phyloP scores from a whole-genome alignment of 2,329 filamentous ascomycete species.

The Aschersonia sp. region DNA sequence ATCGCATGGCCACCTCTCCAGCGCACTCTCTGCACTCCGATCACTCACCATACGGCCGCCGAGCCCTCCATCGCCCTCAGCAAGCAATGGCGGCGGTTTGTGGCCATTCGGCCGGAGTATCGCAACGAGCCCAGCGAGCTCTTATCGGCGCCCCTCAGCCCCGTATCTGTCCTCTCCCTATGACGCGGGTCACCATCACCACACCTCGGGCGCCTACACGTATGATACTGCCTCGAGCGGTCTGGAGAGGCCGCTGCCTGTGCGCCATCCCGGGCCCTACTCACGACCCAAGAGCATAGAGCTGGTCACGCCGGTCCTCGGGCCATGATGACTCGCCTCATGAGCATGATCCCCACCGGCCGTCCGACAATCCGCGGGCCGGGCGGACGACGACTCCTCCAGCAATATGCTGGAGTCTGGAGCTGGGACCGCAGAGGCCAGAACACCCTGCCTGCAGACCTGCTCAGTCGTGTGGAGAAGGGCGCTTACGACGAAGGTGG shows the following conservation, averaged over 20 bases:
- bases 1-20: slow-evolving; percentile 16
- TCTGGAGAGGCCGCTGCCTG: slow-evolving; percentile 41
- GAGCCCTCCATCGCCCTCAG: slow-evolving; percentile 40
- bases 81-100: slow-evolving; percentile 25
- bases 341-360: not conserved
- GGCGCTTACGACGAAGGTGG: too few relatives aligned
- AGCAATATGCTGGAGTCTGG: too few relatives aligned
- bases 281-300: slow-evolving; percentile 48
- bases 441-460: too few relatives aligned
- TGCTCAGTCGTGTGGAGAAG: too few relatives aligned
- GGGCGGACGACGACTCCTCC: too few relatives aligned
- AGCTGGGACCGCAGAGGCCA: too few relatives aligned
- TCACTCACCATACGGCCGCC: slow-evolving; percentile 38
- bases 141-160: slow-evolving; percentile 28
- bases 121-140: slow-evolving; percentile 36
- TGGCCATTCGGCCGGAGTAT: slow-evolving; percentile 41
- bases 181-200: slow-evolving; percentile 26
- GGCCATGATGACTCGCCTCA: slow-evolving; percentile 21
- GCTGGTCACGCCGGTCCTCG: slow-evolving; percentile 44
- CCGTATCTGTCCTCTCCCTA: slow-evolving; percentile 35
- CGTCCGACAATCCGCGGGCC: not conserved
- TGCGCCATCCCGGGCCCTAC: slow-evolving; percentile 37
- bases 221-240: slow-evolving; percentile 17
- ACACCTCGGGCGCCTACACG: slow-evolving; percentile 20
- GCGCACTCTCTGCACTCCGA: slow-evolving; percentile 38